Conservation (phyloP, 2,329 filamentous ascomycete species). For the Paraphoma sp. region DNA sequence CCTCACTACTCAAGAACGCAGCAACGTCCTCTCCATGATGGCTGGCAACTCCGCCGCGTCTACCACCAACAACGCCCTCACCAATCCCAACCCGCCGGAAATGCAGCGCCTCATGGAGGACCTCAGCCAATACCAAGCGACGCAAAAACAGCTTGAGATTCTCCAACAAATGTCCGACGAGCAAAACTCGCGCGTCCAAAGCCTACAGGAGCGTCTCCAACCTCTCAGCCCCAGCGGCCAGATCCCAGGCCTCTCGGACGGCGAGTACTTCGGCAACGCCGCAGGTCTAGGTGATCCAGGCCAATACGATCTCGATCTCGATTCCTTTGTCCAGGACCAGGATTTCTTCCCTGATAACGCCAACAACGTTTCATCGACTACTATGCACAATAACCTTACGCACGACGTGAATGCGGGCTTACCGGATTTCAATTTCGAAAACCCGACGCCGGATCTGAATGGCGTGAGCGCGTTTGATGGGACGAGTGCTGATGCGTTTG, state of each 20-base stretch:
- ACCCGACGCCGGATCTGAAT: conserved; percentile 9
- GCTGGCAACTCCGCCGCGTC: conserved; percentile 52
- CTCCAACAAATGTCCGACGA: conserved; percentile 80
- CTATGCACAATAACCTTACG: not conserved
- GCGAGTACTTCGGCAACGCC: conserved; percentile 43
- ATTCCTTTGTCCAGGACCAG: conserved; percentile 63
- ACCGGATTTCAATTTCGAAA: conserved; percentile 37
- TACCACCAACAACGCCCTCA: conserved; percentile 62
- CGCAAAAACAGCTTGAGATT: conserved; percentile 77
- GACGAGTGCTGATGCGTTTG: conserved; percentile 7
- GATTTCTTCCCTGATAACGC: conserved; percentile 57
- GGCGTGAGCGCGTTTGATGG: conserved; percentile 8
- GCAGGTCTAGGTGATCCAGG: conserved; percentile 45
- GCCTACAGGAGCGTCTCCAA: conserved; percentile 75
- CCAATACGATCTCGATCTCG: conserved; percentile 59
- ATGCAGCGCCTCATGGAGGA: conserved; percentile 65
- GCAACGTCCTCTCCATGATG: conserved; percentile 57
- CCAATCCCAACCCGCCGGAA: conserved; percentile 61
- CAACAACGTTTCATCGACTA: not conserved
- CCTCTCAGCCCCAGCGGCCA: conserved; percentile 81
- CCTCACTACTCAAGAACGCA: conserved; percentile 56
- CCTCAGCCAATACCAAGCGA: conserved; percentile 70
- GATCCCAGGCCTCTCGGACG: conserved; percentile 69
- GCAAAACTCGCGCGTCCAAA: conserved; percentile 77
- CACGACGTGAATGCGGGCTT: conserved; percentile 12